Evolutionary conservation across 495 filamentous ascomycete genomes (phyloP).

Genomic region (Xylaria longipes): DNA sequence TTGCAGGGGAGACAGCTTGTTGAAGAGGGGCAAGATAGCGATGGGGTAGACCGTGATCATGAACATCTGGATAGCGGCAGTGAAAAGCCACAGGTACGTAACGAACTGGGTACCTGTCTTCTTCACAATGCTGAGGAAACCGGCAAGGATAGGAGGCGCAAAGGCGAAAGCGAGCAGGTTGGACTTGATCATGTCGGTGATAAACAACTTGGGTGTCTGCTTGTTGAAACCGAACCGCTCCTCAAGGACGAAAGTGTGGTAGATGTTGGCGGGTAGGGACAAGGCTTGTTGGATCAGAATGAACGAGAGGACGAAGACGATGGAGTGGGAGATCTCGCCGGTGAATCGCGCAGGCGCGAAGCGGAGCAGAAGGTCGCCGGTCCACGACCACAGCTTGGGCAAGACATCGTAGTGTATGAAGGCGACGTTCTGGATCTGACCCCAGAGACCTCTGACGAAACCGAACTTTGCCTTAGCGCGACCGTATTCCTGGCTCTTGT

Average conservation of each 20-base stretch:
- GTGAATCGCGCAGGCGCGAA: slow-evolving; percentile 79
- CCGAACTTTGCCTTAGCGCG: slow-evolving; percentile 92
- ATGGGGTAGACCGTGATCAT: slow-evolving; percentile 97
- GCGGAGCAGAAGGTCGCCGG: slow-evolving; percentile 72
- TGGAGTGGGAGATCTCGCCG: slow-evolving; percentile 91
- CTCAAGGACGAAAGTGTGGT: slow-evolving; percentile 93
- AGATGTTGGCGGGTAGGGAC: slow-evolving; percentile 82
- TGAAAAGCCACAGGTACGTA: slow-evolving; percentile 96
- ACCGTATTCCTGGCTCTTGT: slow-evolving; percentile 96
- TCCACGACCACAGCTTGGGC: slow-evolving; percentile 85
- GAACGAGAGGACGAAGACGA: slow-evolving; percentile 90
- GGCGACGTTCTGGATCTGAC: slow-evolving; percentile 82
- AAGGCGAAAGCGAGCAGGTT: slow-evolving; percentile 81
- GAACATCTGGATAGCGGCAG: slow-evolving; percentile 83
- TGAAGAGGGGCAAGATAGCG: slow-evolving; percentile 92
- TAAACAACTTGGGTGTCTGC: slow-evolving; percentile 86
- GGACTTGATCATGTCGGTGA: slow-evolving; percentile 90
- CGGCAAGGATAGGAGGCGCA: slow-evolving; percentile 84
- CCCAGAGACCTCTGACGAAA: slow-evolving; percentile 78
- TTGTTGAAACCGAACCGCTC: slow-evolving; percentile 99
- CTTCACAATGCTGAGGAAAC: slow-evolving; percentile 88
- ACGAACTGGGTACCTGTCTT: slow-evolving; percentile 92
- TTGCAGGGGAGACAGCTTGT: slow-evolving; percentile 93
- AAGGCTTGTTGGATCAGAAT: slow-evolving; percentile 78
- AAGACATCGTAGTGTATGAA: slow-evolving; percentile 91